A percentile compares a stretch with the other conserved stretches of the same genome.
These are phyloP conservation scores for Kockiozyma suomiensis DNA, from an alignment of 805 yeast genomes.

Conservation along the genomic window DNA sequence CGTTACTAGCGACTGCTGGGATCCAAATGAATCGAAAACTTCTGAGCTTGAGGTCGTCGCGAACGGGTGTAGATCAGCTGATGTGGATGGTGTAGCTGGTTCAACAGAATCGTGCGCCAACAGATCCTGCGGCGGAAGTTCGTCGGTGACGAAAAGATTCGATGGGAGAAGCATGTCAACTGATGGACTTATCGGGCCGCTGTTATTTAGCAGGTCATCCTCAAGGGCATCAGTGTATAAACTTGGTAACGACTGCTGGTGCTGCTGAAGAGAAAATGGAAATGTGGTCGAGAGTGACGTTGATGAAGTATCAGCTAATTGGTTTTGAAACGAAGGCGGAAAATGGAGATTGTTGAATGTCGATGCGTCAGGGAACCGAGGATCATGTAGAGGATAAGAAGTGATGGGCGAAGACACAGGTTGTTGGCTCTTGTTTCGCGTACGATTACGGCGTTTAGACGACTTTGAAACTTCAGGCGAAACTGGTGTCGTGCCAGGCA, in stretches of 20 bases:
- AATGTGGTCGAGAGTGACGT: conserved; percentile 1
- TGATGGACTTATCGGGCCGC: conserved; percentile 43
- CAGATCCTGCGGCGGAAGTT: conserved; percentile 8
- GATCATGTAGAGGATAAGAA: conserved; percentile 35
- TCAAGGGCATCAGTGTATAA: conserved; percentile 16
- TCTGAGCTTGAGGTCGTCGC: neutral
- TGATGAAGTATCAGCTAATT: conserved; percentile 2
- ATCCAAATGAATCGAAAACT: neutral
- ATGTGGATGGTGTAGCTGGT: neutral
- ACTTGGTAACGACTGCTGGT: conserved; percentile 10
- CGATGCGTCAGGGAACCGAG: conserved; percentile 35
- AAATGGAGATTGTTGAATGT: conserved; percentile 32
- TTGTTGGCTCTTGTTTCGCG: conserved; percentile 24
- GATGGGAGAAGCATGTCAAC: conserved; percentile 46
- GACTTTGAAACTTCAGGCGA: conserved; percentile 23
- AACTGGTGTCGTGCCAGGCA: neutral
- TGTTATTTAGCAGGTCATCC: conserved; percentile 27
- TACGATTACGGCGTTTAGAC: conserved; percentile 21
- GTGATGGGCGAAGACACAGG: conserved; percentile 29
- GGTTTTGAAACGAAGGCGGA: neutral
- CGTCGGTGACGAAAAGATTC: conserved; percentile 38
- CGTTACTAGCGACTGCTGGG: neutral
- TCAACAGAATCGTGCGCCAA: neutral
- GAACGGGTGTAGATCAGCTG: neutral
- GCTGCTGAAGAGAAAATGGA: conserved; percentile 2